Conservation (phyloP, 2,329 filamentous ascomycete genomes). For the Hysterium pulicare region DNA sequence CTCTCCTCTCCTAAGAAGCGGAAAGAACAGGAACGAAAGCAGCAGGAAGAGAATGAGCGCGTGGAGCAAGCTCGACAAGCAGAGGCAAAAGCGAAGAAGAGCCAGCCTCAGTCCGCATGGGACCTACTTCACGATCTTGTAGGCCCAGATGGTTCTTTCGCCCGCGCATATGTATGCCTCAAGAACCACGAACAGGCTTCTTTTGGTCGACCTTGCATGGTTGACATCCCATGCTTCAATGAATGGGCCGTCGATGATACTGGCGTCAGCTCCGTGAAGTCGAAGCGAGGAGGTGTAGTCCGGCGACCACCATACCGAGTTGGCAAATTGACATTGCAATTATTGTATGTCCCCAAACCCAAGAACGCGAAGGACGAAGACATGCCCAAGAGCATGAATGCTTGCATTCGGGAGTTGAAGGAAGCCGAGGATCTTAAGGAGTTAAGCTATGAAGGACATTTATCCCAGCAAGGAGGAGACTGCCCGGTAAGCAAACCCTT, state of each 20-base stretch:
- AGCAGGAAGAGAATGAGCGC: conserved; percentile 78
- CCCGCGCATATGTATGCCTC: conserved; percentile 85
- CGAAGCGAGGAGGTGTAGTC: conserved; percentile 76
- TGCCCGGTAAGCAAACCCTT: conserved; percentile 71
- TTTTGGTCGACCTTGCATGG: conserved; percentile 81
- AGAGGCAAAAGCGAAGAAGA: conserved; percentile 40
- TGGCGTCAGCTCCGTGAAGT: conserved; percentile 82
- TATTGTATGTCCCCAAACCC: conserved; percentile 91
- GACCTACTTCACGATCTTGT: conserved; percentile 84
- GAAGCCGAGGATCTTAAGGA: conserved; percentile 79
- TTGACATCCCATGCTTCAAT: conserved; percentile 94
- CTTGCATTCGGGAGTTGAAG: conserved; percentile 87
- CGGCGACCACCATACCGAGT: conserved; percentile 90
- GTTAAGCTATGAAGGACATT: conserved; percentile 78
- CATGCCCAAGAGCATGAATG: conserved; percentile 99
- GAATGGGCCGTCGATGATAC: conserved; percentile 93
- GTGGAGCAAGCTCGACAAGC: conserved; percentile 53
- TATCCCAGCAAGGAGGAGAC: conserved; percentile 96
- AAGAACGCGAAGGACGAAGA: conserved; percentile 85
- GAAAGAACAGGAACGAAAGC: conserved; percentile 84
- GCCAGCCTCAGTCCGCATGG: conserved; percentile 68
- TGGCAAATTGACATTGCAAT: conserved; percentile 88
- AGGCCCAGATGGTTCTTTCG: conserved; percentile 90
- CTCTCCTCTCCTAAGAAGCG: conserved; percentile 88
- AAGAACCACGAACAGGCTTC: conserved; percentile 88